Base-by-base conservation (phyloP, 495 filamentous ascomycete species). In the Parmelia sp. region DNA sequence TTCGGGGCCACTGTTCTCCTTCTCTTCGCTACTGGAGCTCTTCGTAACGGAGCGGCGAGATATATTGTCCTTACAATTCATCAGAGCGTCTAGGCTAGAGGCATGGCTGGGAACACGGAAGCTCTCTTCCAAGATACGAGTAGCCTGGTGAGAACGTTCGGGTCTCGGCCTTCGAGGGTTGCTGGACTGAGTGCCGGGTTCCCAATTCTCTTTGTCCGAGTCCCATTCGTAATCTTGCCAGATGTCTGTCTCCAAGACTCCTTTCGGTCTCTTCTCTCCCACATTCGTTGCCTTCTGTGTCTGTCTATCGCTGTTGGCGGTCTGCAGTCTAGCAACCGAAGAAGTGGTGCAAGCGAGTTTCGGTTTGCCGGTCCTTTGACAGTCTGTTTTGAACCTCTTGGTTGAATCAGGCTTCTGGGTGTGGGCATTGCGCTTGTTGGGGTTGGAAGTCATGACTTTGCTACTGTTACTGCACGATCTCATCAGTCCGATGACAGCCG, bases 181-280 rank as follows among this genome's bases (percentile, higher is more conserved):
- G 27, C 77, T 71, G 19, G 67, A 68, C 44, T 77, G 74, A 10
- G 79, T 84, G 27, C 78, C 83, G 2, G 85, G 84, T 57, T 87
- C 82, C 90, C 90, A 94, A 72, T 97, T 97, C 76, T 97, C 92
- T 73, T 97, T 97, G 70, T 97, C 92, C 3, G 90, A 95, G 60
- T 96, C 92, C 45, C 86, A 80, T 44, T 82, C 78, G 0, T 78
- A 49, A n/a, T 74, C 75, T 51, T 72, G 67, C 53, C 44, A 66
- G 9, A 65, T 61, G 19, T 65, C 70, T 55, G 69, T 66, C 62
- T 71, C 70, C 33, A 77, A 72, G 33, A 59, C 71, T n/a, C 69
- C 64, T 9, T 74, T 72, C 19, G 69, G 31, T 29, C 60, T 67
- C 65, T 67, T 69, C 58, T 31, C 47, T 57, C 58, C 31, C 55